Conservation (phyloP, 352 stramenopile genomes). For the Pythium pyrilobum region DNA sequence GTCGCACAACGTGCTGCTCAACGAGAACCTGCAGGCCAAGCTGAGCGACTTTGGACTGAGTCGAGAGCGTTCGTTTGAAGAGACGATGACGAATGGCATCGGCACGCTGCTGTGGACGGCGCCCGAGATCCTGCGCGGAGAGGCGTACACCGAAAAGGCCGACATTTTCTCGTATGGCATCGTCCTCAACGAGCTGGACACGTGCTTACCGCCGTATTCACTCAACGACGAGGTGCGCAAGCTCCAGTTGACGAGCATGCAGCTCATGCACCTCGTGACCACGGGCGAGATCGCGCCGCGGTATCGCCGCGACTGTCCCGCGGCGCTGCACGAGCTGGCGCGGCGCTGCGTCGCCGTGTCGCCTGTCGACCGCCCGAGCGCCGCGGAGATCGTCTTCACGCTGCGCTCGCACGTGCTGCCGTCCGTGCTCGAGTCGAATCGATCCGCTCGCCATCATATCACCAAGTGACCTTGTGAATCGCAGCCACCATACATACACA, state of each 20-base stretch:
- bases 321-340: conserved; percentile 47
- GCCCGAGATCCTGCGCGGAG: conserved; percentile 56
- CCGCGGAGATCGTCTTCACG: conserved; percentile 62
- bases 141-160: conserved; percentile 66
- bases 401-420: conserved; percentile 36
- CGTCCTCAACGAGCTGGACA: conserved; percentile 72
- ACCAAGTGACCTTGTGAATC: background rate
- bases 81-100: conserved; percentile 45
- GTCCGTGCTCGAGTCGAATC: background rate
- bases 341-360: conserved; percentile 59
- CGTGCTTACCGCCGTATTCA: conserved; percentile 60
- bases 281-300: conserved; percentile 67
- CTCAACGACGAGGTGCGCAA: conserved; percentile 46
- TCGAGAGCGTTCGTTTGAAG: conserved; percentile 13
- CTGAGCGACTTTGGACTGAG: conserved; percentile 82
- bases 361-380: conserved; percentile 50
- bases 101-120: conserved; percentile 78
- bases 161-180: conserved; percentile 77
- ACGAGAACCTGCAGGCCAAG: conserved; percentile 48
- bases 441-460: too few relatives aligned
- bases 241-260: conserved; percentile 71
- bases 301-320: conserved; percentile 60
- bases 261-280: conserved; percentile 77
- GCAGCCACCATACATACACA: too few relatives aligned
- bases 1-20: conserved; percentile 21